Percentiles rank a stretch among this genome's conserved stretches.
Conservation (phyloP, 2,329 filamentous ascomycete genomes). For the Aspergillus awamori region DNA sequence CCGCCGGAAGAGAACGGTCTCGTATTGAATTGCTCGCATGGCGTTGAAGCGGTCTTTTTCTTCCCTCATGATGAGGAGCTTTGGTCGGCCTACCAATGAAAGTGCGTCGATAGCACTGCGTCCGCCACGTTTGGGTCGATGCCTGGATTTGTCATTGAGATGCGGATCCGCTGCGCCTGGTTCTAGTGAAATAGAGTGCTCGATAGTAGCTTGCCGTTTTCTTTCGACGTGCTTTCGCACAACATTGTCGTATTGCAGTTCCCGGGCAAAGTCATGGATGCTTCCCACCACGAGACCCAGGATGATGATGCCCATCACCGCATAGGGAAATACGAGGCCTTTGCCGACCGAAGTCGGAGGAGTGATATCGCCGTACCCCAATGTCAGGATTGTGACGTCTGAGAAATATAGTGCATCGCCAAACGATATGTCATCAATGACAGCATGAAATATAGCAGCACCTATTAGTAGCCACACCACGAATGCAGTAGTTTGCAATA, state of each 20-base stretch:
- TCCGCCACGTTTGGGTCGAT: conserved; percentile 20
- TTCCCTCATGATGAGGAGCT: conserved; percentile 61
- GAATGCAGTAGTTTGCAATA: conserved; percentile 86
- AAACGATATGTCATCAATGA: conserved; percentile 73
- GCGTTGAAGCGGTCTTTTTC: conserved; percentile 72
- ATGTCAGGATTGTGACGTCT: conserved; percentile 66
- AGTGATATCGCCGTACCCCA: conserved; percentile 67
- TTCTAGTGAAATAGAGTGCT: conserved; percentile 43
- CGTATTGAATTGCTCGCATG: conserved; percentile 78
- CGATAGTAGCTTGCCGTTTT: conserved; percentile 57
- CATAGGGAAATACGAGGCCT: conserved; percentile 78
- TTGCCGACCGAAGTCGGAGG: conserved; percentile 60
- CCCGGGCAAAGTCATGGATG: conserved; percentile 67
- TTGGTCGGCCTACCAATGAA: conserved; percentile 38
- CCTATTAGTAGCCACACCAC: conserved; percentile 80
- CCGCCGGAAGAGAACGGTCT: conserved; percentile 65
- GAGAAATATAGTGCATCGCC: conserved; percentile 80
- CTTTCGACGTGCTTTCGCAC: conserved; percentile 61
- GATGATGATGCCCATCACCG: conserved; percentile 80
- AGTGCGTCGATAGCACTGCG: conserved; percentile 28
- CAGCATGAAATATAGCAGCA: conserved; percentile 70
- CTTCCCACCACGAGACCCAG: conserved; percentile 81
- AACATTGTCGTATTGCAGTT: conserved; percentile 65
- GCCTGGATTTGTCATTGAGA: conserved; percentile 13
- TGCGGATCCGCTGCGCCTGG: neutral